These are phyloP conservation scores for Sanghuangporus weigelae DNA, from an alignment of 1,284 basidiomycete genomes.

Conservation along the genomic window DNA sequence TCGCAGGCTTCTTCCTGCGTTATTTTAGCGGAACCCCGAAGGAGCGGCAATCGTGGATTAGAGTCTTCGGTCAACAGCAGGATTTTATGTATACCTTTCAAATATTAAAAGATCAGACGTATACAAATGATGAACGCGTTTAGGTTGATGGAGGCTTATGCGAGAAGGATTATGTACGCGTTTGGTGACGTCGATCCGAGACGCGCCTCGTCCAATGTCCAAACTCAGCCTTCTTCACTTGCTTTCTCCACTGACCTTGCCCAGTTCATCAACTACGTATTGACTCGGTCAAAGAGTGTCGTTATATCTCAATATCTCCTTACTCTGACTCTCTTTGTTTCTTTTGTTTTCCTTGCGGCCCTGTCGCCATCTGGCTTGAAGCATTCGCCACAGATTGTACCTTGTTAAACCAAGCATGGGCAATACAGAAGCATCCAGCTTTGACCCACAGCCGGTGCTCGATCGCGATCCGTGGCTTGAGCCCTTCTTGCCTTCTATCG, in stretches of 20 bases:
- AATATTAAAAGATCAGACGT: no score
- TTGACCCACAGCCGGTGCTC: slow-evolving; percentile 53
- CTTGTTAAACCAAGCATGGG: background rate
- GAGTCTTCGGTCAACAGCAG: no score
- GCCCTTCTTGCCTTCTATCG: slow-evolving; percentile 67
- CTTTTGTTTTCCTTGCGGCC: background rate
- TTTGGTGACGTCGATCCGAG: background rate
- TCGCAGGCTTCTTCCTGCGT: no score
- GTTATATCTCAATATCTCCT: background rate
- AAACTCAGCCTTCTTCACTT: background rate
- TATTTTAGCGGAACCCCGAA: no score
- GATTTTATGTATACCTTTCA: no score
- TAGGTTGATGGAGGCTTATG: background rate
- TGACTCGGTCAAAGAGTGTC: background rate
- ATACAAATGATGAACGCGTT: no score
- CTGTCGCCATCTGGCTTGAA: background rate
- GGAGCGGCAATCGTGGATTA: no score
- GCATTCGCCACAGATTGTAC: background rate
- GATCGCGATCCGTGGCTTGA: slow-evolving; percentile 71
- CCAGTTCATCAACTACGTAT: background rate
- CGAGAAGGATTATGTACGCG: background rate
- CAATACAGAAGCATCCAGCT: slow-evolving; percentile 2
- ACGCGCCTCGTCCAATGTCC: background rate
- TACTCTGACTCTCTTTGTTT: background rate
- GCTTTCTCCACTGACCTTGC: background rate